Conservation (phyloP, 371 early-diverging fungal species). For the Apophysomyces variabilis region DNA sequence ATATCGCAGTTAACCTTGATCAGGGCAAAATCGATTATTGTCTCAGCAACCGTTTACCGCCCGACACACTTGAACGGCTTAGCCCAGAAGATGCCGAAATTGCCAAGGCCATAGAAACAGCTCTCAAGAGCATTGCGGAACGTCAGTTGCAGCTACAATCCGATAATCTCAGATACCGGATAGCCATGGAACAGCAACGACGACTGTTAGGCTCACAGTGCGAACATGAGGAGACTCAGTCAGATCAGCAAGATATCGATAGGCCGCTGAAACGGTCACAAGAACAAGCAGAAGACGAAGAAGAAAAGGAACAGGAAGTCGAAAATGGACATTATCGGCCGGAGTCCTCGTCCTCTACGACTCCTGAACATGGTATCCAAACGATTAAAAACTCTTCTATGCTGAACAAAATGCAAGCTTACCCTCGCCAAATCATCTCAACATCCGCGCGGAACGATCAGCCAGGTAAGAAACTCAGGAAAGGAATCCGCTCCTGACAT, state of each 20-base stretch:
- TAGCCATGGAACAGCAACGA: conserved; percentile 49
- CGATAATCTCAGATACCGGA: conserved; percentile 46
- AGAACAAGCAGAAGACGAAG: conserved; percentile 3
- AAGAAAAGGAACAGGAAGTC: not conserved
- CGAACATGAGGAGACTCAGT: conserved; percentile 23
- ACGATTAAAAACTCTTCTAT: conserved; percentile 39
- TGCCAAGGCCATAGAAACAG: conserved; percentile 27
- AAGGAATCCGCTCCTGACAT: not conserved
- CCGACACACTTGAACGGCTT: conserved; percentile 20
- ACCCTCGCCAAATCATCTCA: conserved; percentile 29
- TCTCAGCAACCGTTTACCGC: conserved; percentile 24
- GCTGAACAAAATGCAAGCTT: conserved; percentile 40
- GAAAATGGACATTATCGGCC: not conserved
- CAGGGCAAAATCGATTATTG: conserved; percentile 47
- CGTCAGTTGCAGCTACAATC: conserved; percentile 44
- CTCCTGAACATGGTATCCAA: conserved; percentile 42
- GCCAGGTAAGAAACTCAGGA: not conserved
- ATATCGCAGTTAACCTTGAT: conserved; percentile 42
- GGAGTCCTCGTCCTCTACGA: conserved; percentile 2
- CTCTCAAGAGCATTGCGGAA: conserved; percentile 43
- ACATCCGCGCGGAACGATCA: conserved; percentile 19
- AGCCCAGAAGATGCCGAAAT: conserved; percentile 22
- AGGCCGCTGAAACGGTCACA: not conserved
- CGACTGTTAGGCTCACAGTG: conserved; percentile 30
- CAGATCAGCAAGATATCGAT: conserved; percentile 19